phyloP scores from a whole-genome alignment of 441 rosid species.

The Jatropha multifida region DNA sequence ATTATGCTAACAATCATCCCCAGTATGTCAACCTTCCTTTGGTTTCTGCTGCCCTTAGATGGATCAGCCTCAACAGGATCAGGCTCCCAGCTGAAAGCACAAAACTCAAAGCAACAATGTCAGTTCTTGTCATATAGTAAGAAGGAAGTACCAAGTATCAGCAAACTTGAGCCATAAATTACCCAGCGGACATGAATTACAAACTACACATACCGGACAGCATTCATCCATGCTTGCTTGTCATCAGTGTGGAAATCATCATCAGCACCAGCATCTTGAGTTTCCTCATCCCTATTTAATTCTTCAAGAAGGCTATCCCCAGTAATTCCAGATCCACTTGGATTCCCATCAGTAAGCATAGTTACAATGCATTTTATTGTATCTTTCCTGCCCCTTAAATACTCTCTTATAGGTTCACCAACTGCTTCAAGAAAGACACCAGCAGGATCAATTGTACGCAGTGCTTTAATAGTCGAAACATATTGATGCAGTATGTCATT shows the following conservation, averaged over 20 bases:
- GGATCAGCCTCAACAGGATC: slow-evolving; percentile 97
- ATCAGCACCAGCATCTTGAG: slow-evolving; percentile 63
- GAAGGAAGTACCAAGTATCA: slow-evolving; percentile 12
- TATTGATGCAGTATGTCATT: slow-evolving; percentile 98
- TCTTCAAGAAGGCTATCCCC: slow-evolving; percentile 99
- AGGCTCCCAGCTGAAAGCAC: slow-evolving; percentile 84
- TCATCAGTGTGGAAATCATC: slow-evolving; percentile 85
- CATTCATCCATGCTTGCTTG: slow-evolving; percentile 85
- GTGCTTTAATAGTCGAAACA: slow-evolving; percentile 94
- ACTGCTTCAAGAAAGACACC: slow-evolving; percentile 96
- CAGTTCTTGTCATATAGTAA: slow-evolving; percentile 7
- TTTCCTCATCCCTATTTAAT: slow-evolving; percentile 88
- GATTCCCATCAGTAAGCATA: slow-evolving; percentile 96
- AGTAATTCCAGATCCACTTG: slow-evolving; percentile 74
- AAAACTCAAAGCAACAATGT: slow-evolving; percentile 25
- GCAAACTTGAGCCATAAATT: slow-evolving; percentile 16
- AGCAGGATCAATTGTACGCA: slow-evolving; percentile 90
- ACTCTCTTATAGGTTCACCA: slow-evolving; percentile 96
- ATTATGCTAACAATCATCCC: slow-evolving; percentile 95
- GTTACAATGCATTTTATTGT: slow-evolving; percentile 96
- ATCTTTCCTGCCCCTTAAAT: slow-evolving; percentile 89
- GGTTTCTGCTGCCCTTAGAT: slow-evolving; percentile 73
- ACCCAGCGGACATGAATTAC: slow-evolving; percentile 1
- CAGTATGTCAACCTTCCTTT: slow-evolving; percentile 84
- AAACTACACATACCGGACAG: slow-evolving; percentile 49